Conservation (phyloP, 2,329 filamentous ascomycete genomes). For the Stagonosporopsis tanaceti region DNA sequence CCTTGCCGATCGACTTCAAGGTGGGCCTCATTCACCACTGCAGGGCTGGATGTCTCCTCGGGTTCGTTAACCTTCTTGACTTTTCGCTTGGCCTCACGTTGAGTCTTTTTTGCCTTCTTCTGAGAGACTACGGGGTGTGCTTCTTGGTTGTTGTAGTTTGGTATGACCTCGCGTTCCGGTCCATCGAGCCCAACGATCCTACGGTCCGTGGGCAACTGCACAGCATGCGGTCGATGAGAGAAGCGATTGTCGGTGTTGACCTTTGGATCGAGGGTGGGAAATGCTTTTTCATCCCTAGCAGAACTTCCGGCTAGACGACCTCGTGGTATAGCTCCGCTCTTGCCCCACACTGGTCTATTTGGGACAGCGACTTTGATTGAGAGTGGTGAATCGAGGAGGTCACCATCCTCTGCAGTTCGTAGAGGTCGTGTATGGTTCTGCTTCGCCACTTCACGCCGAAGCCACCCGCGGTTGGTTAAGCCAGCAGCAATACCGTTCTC, state of each 20-base stretch:
- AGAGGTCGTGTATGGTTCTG: background rate
- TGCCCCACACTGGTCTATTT: background rate
- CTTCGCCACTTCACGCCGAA: background rate
- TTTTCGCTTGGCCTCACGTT: slow-evolving; percentile 30
- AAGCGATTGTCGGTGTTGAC: background rate
- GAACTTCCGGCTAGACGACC: too few relatives aligned
- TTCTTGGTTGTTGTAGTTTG: background rate
- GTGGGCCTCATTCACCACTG: background rate
- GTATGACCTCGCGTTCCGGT: background rate
- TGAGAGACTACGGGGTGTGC: slow-evolving; percentile 22
- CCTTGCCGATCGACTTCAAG: background rate
- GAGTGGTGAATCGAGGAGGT: background rate
- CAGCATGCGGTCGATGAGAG: background rate
- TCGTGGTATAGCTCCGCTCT: background rate
- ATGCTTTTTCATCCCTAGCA: background rate
- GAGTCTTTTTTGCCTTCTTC: slow-evolving; percentile 37
- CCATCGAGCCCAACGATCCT: background rate
- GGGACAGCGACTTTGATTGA: too few relatives aligned
- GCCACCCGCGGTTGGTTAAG: background rate
- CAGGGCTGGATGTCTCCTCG: slow-evolving; percentile 1
- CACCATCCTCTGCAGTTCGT: background rate
- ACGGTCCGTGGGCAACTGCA: background rate
- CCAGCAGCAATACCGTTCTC: background rate
- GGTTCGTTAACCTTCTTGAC: slow-evolving; percentile 24
- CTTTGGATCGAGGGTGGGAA: background rate